Evolutionary conservation across 73 alveolate genomes (phyloP).

Genomic region (Breviolum minutum): DNA sequence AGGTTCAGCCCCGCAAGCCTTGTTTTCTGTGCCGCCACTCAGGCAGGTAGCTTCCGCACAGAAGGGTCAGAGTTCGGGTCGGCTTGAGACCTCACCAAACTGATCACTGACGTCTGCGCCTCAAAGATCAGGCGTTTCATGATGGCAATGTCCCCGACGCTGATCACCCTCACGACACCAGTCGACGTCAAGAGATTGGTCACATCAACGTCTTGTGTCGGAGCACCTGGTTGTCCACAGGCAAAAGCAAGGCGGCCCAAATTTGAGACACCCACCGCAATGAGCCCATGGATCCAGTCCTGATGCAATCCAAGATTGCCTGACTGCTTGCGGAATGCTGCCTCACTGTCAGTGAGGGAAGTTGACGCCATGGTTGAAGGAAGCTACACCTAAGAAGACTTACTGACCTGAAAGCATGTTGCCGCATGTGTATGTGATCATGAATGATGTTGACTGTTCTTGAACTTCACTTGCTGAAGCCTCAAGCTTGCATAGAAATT

Average conservation of each 20-base stretch:
- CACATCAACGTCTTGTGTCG: not conserved
- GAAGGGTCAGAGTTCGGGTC: not conserved
- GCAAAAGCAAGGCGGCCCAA: not conserved
- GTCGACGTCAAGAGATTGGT: not conserved
- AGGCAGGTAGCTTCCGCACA: not conserved
- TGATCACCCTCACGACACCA: not conserved
- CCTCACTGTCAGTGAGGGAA: not conserved
- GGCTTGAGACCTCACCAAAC: not conserved
- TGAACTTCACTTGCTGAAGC: too few relatives aligned
- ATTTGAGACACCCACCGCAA: not conserved
- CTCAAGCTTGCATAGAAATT: too few relatives aligned
- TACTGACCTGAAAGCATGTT: too few relatives aligned
- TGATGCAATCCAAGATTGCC: not conserved
- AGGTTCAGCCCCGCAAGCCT: too few relatives aligned
- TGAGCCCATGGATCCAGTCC: not conserved
- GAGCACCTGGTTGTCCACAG: not conserved
- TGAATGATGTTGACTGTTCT: too few relatives aligned
- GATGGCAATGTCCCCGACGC: too few relatives aligned
- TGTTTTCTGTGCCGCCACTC: not conserved
- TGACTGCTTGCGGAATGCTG: not conserved
- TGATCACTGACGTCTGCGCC: not conserved
- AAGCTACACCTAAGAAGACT: too few relatives aligned
- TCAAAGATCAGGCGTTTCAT: not conserved
- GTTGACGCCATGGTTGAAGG: not conserved
- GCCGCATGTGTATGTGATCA: too few relatives aligned